Conservation (phyloP, 352 stramenopile genomes). For the Phytopythium kandeliae region DNA sequence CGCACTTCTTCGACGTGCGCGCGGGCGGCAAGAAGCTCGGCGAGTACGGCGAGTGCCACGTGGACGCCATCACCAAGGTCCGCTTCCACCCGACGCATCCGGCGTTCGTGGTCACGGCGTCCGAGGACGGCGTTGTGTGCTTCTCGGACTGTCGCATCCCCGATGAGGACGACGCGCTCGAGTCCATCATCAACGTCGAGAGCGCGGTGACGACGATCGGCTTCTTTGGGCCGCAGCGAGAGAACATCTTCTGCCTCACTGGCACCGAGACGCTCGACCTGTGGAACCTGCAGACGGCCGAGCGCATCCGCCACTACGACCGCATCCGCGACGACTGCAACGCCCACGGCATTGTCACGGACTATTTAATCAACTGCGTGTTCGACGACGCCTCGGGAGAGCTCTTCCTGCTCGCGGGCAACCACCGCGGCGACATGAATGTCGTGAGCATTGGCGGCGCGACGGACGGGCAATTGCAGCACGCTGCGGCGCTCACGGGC, state of each 20-base stretch:
- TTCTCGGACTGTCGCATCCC: conserved; percentile 84
- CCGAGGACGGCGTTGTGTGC: conserved; percentile 88
- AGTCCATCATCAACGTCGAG: conserved; percentile 89
- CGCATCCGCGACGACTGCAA: conserved; percentile 74
- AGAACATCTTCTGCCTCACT: conserved; percentile 85
- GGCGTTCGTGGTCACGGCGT: conserved; percentile 83
- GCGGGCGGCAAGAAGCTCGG: conserved; percentile 55
- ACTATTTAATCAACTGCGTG: conserved; percentile 87
- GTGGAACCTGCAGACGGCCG: conserved; percentile 84
- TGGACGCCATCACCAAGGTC: conserved; percentile 86
- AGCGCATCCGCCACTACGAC: conserved; percentile 78
- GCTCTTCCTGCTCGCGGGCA: conserved; percentile 73
- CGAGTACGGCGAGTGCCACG: conserved; percentile 85
- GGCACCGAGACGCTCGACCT: conserved; percentile 87
- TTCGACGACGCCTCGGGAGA: conserved; percentile 68
- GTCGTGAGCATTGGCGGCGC: conserved; percentile 53
- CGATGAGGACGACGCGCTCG: conserved; percentile 83
- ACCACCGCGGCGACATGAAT: conserved; percentile 75
- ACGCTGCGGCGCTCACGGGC: conserved; percentile 36
- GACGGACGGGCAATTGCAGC: conserved; percentile 44
- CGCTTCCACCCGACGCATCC: conserved; percentile 77
- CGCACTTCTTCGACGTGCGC: conserved; percentile 79
- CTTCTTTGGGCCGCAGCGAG: conserved; percentile 79
- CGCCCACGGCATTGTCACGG: conserved; percentile 47
- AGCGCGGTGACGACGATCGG: conserved; percentile 82